Conservation (phyloP, 148 eudicot genomes). For the Amaranthus palmeri region DNA sequence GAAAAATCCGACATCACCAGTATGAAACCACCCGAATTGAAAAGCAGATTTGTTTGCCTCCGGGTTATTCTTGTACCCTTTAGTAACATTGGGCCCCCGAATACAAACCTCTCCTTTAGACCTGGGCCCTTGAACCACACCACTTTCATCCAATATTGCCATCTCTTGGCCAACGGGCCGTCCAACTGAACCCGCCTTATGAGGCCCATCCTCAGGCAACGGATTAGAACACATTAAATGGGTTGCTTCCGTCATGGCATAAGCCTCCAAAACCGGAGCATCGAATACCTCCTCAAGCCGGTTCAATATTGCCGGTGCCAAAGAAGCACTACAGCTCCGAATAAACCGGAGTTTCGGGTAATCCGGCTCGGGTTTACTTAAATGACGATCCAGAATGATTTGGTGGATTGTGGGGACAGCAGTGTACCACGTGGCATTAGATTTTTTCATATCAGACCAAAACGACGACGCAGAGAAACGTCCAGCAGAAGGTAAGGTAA, state of each 20-base stretch:
- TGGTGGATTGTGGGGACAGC: constrained; percentile 98
- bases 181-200: constrained; percentile 77
- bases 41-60: constrained; percentile 81
- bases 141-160: constrained; percentile 72
- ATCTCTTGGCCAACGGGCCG: constrained; percentile 83
- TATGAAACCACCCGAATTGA: constrained; percentile 89
- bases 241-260: constrained; percentile 94
- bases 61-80: constrained; percentile 85
- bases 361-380: constrained; percentile 45
- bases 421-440: constrained; percentile 89
- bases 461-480: constrained; percentile 84
- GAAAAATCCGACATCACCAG: constrained; percentile 80
- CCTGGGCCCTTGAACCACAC: constrained; percentile 46
- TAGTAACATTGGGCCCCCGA: constrained; percentile 82
- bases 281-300: constrained; percentile 76
- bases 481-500: constrained; percentile 69
- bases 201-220: constrained; percentile 68
- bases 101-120: constrained; percentile 85
- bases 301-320: constrained; percentile 60
- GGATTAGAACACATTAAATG: constrained; percentile 92
- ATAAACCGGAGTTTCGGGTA: constrained; percentile 87
- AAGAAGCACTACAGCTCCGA: constrained; percentile 81
- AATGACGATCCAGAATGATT: constrained; percentile 70
- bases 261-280: constrained; percentile 94
- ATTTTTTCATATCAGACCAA: constrained; percentile 71